Conservation (phyloP, 1,284 basidiomycete species). For the Microbotryum violaceum region DNA sequence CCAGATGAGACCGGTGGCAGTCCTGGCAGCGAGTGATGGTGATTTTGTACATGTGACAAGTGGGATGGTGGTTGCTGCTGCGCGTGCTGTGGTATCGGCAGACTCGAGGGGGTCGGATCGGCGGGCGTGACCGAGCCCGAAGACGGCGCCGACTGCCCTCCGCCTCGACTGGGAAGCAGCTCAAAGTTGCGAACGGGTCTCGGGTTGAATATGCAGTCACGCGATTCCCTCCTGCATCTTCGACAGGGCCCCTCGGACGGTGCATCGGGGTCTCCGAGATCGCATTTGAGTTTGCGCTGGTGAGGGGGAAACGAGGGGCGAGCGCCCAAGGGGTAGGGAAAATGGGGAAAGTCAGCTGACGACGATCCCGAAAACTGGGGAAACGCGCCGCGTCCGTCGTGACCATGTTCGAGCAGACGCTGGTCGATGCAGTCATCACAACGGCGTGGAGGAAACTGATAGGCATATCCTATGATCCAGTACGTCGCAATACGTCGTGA, state of each 20-base stretch:
- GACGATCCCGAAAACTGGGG: background rate
- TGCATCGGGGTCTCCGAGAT: conserved; percentile 45
- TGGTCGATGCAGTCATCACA: background rate
- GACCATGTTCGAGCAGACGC: background rate
- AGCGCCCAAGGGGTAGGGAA: too few relatives aligned
- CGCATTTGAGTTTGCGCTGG: conserved; percentile 45
- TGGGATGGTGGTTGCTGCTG: background rate
- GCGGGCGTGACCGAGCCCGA: background rate
- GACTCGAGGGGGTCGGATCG: background rate
- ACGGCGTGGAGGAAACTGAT: background rate
- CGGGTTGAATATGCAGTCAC: conserved; percentile 43
- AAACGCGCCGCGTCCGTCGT: background rate
- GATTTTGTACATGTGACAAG: background rate
- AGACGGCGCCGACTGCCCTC: background rate
- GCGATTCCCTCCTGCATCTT: conserved; percentile 44
- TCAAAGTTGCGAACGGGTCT: background rate
- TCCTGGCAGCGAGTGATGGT: background rate
- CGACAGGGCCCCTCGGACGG: conserved; percentile 45
- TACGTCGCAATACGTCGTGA: background rate
- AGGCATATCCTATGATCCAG: background rate
- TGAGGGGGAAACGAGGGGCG: conserved; percentile 31
- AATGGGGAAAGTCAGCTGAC: background rate
- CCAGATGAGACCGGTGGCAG: background rate
- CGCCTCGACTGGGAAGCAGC: conserved; percentile 4
- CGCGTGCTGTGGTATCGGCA: background rate